phyloP scores from a whole-genome alignment of 2,329 filamentous ascomycete species.

The Dothiorella sarmentorum region DNA sequence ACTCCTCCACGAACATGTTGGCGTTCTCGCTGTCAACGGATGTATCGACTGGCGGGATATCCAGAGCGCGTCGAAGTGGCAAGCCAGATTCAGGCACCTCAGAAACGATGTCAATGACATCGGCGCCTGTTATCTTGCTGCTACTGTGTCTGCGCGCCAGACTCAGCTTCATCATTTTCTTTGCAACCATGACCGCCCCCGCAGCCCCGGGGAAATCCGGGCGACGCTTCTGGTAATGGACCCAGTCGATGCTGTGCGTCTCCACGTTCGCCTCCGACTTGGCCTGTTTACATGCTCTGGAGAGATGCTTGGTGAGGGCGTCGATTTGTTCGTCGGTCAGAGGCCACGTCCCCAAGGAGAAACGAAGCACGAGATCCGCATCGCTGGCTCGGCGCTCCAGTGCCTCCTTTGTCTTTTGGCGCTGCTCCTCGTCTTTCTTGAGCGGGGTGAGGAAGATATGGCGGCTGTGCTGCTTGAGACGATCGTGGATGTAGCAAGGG shows the following conservation, averaged over 20 bases:
- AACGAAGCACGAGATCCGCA: slow-evolving; percentile 30
- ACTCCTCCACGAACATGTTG: no score
- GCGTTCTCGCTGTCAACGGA: no score
- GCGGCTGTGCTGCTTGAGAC: slow-evolving; percentile 26
- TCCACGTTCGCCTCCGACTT: slow-evolving; percentile 28
- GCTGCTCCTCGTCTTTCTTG: slow-evolving; percentile 19
- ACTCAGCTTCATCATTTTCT: no score
- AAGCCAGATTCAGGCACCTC: no score
- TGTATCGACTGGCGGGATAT: no score
- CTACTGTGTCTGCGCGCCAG: no score
- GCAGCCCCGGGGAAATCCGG: no score
- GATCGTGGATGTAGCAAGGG: slow-evolving; percentile 29
- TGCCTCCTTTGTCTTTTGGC: slow-evolving; percentile 17
- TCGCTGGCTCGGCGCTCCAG: slow-evolving; percentile 23
- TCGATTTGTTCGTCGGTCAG: slow-evolving; percentile 33
- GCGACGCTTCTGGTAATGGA: slow-evolving; percentile 19
- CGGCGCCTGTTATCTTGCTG: no score
- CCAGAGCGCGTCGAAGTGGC: no score
- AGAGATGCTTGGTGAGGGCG: slow-evolving; percentile 27
- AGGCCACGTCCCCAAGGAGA: slow-evolving; percentile 27
- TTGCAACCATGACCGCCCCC: no score
- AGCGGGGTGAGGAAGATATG: slow-evolving; percentile 33
- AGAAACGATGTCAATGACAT: no score
- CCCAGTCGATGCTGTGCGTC: slow-evolving; percentile 33
- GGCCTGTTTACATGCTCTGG: slow-evolving; percentile 28